Evolutionary conservation across 257 asterid genomes (phyloP).

Genomic region (Craterostigma plantagineum): DNA sequence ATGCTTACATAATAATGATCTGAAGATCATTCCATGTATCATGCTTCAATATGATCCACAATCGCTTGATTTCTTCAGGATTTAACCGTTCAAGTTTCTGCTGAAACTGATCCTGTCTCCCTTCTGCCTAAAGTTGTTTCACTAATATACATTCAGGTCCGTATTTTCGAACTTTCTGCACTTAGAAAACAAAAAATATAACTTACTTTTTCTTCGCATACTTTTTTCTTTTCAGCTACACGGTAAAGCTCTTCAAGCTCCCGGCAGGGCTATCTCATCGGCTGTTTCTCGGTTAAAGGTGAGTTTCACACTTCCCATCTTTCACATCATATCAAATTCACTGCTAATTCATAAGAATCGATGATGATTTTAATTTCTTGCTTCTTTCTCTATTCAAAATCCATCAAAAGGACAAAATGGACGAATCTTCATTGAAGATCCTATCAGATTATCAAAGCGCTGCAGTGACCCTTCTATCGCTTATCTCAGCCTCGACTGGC

Average conservation of each 20-base stretch:
- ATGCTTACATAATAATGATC: background rate
- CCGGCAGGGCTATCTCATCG: slow-evolving; percentile 92
- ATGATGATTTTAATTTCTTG: background rate
- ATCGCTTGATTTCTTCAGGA: slow-evolving; percentile 18
- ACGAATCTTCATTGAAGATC: slow-evolving; percentile 56
- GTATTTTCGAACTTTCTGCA: slow-evolving; percentile 3
- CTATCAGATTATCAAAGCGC: slow-evolving; percentile 66
- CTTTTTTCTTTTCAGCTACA: slow-evolving; percentile 26
- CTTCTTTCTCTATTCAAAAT: background rate
- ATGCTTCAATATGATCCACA: background rate
- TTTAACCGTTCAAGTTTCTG: slow-evolving; percentile 83
- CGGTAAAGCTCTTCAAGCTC: slow-evolving; percentile 98
- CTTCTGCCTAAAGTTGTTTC: slow-evolving; percentile 94
- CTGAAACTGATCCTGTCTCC: slow-evolving; percentile 80
- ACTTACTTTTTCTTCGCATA: slow-evolving; percentile 1
- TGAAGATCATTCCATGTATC: background rate
- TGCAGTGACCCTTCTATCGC: slow-evolving; percentile 53
- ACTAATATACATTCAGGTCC: slow-evolving; percentile 78
- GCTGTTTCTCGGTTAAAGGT: slow-evolving; percentile 79
- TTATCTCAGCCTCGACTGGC: slow-evolving; percentile 56
- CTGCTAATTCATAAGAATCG: too few relatives aligned
- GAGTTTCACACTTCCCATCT: background rate
- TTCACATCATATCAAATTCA: background rate
- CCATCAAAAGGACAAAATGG: slow-evolving; percentile 61
- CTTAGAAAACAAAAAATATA: slow-evolving; percentile 2